Base-by-base conservation (phyloP, 805 yeast species). In the Priceomyces castillae region DNA sequence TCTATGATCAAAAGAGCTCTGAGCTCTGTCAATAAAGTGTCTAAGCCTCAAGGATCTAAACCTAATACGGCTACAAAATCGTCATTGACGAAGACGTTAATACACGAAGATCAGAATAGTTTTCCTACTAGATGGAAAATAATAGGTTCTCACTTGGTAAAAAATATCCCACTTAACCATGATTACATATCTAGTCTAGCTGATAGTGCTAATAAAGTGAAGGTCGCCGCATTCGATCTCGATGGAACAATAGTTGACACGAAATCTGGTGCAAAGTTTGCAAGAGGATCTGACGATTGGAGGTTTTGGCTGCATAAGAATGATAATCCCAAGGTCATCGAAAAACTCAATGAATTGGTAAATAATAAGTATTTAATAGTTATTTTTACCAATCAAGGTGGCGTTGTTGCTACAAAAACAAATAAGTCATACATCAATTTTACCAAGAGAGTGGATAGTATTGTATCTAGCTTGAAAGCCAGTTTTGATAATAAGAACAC, bases 301-400 rank as follows among this genome's bases (percentile, higher is more conserved):
- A 67, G 70, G 54, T 73, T 82, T 64, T 71, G 52, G 55, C 41
- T 31, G 4, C 37, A 17, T 33, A 42, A 11, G 43, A 47, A 10
- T 4, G 28, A 14, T 4, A 42, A 48, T 7, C 51, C 60, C 2
- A 47, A 48, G 6, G 62, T 69, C 2, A 31, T 51, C 2, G 30
- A 43, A 2, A 61, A 55, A 19, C 46, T 75, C 4, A 38, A 39
- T 4, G 48, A 56, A 6, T 49, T 67, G 14, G 26, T 46, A 1
- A 46, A 53, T 5, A 52, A 54, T 3, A 54, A 58, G 9, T 66
- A 68, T 37, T 48, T 75, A 1, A 51, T 90, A 3, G 90, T 84
- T 3, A 76, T 92, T 1, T 87, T 92, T 59, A 80, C 97, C 0
- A 92, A 92, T 58, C 99, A 92, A 61, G 96, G 92, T 16, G 84